A percentile compares a stretch with the other conserved stretches of the same genome.
phyloP scores from a whole-genome alignment of 345 rosid species.

The Bruguiera parviflora region DNA sequence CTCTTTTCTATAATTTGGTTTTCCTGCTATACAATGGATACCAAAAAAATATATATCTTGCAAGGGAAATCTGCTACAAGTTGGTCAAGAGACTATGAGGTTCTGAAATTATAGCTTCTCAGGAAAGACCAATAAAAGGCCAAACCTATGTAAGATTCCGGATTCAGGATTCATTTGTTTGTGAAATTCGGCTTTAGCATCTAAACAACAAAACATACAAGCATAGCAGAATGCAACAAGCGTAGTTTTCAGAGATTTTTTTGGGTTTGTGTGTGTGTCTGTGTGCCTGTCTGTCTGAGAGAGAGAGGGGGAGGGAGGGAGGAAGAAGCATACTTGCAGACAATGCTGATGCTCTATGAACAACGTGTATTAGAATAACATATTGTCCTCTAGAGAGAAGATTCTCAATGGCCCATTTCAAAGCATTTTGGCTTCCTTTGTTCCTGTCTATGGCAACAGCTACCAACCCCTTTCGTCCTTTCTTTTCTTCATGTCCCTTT shows the following conservation, averaged over 20 bases:
- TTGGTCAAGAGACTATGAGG: no score
- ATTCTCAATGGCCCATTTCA: slow-evolving; percentile 73
- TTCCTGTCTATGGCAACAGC: slow-evolving; percentile 84
- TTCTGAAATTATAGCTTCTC: no score
- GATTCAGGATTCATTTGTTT: no score
- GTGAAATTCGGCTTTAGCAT: no score
- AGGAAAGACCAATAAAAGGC: no score
- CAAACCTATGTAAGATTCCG: no score
- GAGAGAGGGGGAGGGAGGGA: neutral
- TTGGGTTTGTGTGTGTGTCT: neutral
- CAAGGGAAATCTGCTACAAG: no score
- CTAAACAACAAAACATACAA: no score
- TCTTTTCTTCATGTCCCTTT: slow-evolving; percentile 29
- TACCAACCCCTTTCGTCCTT: slow-evolving; percentile 51
- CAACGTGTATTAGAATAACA: slow-evolving; percentile 69
- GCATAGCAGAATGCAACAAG: neutral
- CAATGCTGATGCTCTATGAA: slow-evolving; percentile 25
- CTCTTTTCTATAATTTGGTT: no score
- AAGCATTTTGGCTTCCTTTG: slow-evolving; percentile 78
- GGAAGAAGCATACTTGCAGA: slow-evolving; percentile 20
- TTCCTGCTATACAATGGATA: no score
- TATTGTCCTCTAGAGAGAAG: slow-evolving; percentile 61
- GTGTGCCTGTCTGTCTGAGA: neutral
- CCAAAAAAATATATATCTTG: no score
- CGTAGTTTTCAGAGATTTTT: neutral